These are phyloP conservation scores for Grosmannia huntii DNA, from an alignment of 2,329 filamentous ascomycete species.

Conservation along the genomic window DNA sequence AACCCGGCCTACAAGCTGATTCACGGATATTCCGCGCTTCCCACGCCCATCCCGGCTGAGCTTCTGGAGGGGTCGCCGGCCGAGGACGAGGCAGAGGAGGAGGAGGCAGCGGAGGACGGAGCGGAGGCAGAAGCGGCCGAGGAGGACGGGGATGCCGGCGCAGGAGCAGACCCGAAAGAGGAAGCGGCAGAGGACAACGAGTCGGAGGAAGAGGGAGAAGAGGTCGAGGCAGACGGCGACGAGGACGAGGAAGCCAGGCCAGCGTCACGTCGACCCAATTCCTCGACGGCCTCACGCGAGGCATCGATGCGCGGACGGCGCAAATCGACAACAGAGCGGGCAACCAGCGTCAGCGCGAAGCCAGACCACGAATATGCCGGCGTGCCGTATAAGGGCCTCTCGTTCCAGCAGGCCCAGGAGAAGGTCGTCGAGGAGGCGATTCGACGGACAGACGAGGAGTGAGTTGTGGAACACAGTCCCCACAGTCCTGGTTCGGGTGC, in stretches of 20 bases:
- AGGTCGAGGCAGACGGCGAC: slow-evolving; percentile 17
- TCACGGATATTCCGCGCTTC: slow-evolving; percentile 53
- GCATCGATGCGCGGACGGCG: slow-evolving; percentile 6
- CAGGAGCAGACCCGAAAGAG: slow-evolving; percentile 1
- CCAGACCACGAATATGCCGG: slow-evolving; percentile 41
- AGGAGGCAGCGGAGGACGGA: slow-evolving; percentile 17
- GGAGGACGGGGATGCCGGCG: not conserved
- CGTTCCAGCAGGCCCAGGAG: slow-evolving; percentile 75
- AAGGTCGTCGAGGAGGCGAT: slow-evolving; percentile 69
- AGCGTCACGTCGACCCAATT: slow-evolving; percentile 13
- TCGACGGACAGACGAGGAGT: slow-evolving; percentile 54
- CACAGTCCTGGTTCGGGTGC: not conserved
- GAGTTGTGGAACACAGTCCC: not conserved
- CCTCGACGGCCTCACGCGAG: not conserved
- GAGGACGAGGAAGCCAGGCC: slow-evolving; percentile 19
- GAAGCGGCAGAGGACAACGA: not conserved
- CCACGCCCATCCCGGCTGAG: slow-evolving; percentile 59
- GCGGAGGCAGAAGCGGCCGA: slow-evolving; percentile 9
- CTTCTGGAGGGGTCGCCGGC: slow-evolving; percentile 18
- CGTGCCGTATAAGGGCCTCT: slow-evolving; percentile 55
- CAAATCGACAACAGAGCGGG: slow-evolving; percentile 8
- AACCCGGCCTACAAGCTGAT: slow-evolving; percentile 69
- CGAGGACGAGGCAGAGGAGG: slow-evolving; percentile 21
- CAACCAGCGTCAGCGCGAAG: slow-evolving; percentile 9
- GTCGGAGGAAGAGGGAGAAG: slow-evolving; percentile 3